Percentiles rank a stretch among this genome's conserved stretches.
Evolutionary conservation across 768 basidiomycete species (phyloP).

Genomic region (Lactarius hatsudake): DNA sequence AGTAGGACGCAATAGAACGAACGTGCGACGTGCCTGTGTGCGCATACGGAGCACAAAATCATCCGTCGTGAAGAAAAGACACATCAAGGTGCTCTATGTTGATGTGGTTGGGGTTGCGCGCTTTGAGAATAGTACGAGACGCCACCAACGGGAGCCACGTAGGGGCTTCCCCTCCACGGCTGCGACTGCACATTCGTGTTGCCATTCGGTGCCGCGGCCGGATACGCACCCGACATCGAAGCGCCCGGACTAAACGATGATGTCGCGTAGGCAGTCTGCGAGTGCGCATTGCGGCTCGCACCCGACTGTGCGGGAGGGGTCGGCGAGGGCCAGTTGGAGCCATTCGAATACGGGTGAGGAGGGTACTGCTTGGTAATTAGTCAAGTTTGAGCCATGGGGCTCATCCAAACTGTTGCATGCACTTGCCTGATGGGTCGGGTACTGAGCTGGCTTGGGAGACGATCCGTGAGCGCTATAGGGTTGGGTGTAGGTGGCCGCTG

Average conservation of each 20-base stretch:
- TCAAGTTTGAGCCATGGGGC: neutral
- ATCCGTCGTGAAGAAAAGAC: neutral
- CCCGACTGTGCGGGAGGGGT: neutral
- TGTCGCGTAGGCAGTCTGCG: conserved; percentile 7
- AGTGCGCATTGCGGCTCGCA: conserved; percentile 14
- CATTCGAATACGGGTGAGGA: conserved; percentile 16
- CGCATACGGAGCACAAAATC: neutral
- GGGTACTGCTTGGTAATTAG: conserved; percentile 2
- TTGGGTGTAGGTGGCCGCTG: conserved; percentile 6
- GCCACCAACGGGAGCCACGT: conserved; percentile 7
- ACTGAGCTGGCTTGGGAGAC: conserved; percentile 13
- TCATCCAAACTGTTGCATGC: neutral
- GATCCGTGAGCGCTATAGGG: neutral
- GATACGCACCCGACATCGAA: conserved; percentile 16
- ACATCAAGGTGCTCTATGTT: conserved; percentile 25
- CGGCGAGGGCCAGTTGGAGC: conserved; percentile 15
- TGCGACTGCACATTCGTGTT: neutral
- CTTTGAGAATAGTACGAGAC: conserved; percentile 17
- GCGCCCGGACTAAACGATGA: conserved; percentile 12
- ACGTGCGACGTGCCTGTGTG: neutral
- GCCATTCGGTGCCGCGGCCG: conserved; percentile 12
- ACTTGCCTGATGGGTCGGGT: conserved; percentile 11
- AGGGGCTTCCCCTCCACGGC: conserved; percentile 17
- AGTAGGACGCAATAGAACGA: neutral
- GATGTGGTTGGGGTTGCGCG: conserved; percentile 8